Base-by-base conservation (phyloP, 2,329 filamentous ascomycete genomes). In the Venturia oleaginea region DNA sequence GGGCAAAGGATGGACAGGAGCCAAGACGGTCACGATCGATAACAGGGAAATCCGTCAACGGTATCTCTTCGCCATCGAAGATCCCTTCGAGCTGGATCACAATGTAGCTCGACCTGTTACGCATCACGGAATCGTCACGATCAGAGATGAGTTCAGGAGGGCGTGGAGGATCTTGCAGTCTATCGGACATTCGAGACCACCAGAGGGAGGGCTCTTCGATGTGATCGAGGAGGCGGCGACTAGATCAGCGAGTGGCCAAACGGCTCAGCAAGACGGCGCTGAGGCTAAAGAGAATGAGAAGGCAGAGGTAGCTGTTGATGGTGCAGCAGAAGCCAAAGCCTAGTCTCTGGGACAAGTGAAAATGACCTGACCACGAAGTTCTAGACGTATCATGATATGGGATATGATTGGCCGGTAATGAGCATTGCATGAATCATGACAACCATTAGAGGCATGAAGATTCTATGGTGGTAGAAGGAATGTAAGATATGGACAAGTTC, bases 51-150 rank as follows among this genome's bases (percentile, higher is more conserved):
- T 93, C 17, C 84, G 89, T 2, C 85, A 92, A 71, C 85, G 91
- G 15, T 96, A 91, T 73, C 82, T 96, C 4, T 89, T 96, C 68
- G 90, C 91, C 38, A 92, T 97, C 66, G 92, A 96, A 72, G 92
- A 96, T 73, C 92, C 92, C 0, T 96, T 96, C 71, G 91, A 96
- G 77, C 76, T 86, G 2, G 87, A 91, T 48, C 91, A 96, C 75
- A 97, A 96, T 69, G 89, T 96, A 40, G 92, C 90, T 3, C 82
- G 91, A 61, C 96, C 91, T 0, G 91, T 96, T 0, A 92, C 88
- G 7, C 89, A 93, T 71, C 84, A 86, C 66, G 91, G 91, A 2
- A 90, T 96, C 67, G 87, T 90, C 1, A 83, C 87, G 0, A 94
- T 96, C 66, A 82, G 90, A 48, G 88, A 94, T 69, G 91, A 96